phyloP scores from a whole-genome alignment of 169 alveolate genomes.

The Plasmodium inui region DNA sequence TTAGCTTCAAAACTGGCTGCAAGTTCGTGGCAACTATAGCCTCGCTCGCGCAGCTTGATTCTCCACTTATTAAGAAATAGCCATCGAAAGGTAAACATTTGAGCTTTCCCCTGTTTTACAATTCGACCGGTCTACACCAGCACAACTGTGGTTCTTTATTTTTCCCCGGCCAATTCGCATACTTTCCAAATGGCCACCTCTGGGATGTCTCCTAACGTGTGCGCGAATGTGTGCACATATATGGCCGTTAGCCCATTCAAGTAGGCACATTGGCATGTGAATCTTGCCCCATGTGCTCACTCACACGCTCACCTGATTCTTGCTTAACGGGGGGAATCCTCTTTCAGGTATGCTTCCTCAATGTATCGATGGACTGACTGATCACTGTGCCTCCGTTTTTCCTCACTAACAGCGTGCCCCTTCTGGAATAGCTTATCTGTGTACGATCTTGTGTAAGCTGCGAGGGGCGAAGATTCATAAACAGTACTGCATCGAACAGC shows the following conservation, averaged over 20 bases:
- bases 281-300: not conserved
- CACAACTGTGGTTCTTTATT: not conserved
- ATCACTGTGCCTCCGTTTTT: not conserved
- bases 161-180: not conserved
- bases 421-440: not conserved
- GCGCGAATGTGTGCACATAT: not conserved
- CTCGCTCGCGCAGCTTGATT: not conserved
- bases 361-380: not conserved
- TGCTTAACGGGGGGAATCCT: not conserved
- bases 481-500: not conserved
- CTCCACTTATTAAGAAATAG: not conserved
- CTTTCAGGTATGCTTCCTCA: not conserved
- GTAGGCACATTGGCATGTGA: not conserved
- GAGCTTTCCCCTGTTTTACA: not conserved
- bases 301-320: not conserved
- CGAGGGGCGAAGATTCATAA: not conserved
- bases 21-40: not conserved
- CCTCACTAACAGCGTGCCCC: not conserved
- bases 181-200: not conserved
- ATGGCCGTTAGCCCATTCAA: not conserved
- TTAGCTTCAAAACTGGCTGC: not conserved
- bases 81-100: not conserved
- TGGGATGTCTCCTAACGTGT: not conserved
- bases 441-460: not conserved
- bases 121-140: not conserved